A percentile compares a stretch with the other conserved stretches of the same genome.
phyloP scores from a whole-genome alignment of 805 yeast genomes.

The Sugiyamaella americana region DNA sequence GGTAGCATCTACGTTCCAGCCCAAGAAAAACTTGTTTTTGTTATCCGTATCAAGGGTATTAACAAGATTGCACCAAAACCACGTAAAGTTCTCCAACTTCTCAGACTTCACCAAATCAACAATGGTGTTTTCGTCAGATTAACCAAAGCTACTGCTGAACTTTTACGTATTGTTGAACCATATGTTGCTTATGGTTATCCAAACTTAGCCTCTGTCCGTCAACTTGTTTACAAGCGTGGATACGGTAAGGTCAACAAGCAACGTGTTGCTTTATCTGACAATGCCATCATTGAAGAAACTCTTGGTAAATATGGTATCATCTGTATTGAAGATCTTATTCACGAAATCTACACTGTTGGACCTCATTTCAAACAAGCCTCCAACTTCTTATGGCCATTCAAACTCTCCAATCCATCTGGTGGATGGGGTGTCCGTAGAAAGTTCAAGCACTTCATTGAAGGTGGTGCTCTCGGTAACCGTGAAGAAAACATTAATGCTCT shows the following conservation, averaged over 20 bases:
- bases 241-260: slow-evolving; percentile 77
- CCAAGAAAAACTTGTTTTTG: slow-evolving; percentile 89
- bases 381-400: slow-evolving; percentile 84
- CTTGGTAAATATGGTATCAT: slow-evolving; percentile 71
- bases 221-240: slow-evolving; percentile 77
- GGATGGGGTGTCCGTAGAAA: slow-evolving; percentile 78
- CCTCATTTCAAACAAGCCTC: slow-evolving; percentile 81
- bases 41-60: slow-evolving; percentile 98
- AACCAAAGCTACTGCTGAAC: slow-evolving; percentile 74
- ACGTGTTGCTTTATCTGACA: slow-evolving; percentile 66
- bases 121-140: slow-evolving; percentile 73
- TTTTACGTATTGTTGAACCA: slow-evolving; percentile 73
- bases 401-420: slow-evolving; percentile 74
- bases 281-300: slow-evolving; percentile 61
- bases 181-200: slow-evolving; percentile 82
- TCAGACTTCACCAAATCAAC: slow-evolving; percentile 73
- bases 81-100: slow-evolving; percentile 71
- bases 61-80: slow-evolving; percentile 84
- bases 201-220: slow-evolving; percentile 63
- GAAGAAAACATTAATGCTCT: slow-evolving; percentile 71
- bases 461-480: slow-evolving; percentile 82
- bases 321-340: slow-evolving; percentile 71
- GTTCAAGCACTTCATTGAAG: slow-evolving; percentile 79
- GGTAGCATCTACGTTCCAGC: slow-evolving; percentile 93
- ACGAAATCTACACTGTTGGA: slow-evolving; percentile 77